Evolutionary conservation across 1,284 basidiomycete genomes (phyloP).

Genomic region (Cutaneotrichosporon sp.): DNA sequence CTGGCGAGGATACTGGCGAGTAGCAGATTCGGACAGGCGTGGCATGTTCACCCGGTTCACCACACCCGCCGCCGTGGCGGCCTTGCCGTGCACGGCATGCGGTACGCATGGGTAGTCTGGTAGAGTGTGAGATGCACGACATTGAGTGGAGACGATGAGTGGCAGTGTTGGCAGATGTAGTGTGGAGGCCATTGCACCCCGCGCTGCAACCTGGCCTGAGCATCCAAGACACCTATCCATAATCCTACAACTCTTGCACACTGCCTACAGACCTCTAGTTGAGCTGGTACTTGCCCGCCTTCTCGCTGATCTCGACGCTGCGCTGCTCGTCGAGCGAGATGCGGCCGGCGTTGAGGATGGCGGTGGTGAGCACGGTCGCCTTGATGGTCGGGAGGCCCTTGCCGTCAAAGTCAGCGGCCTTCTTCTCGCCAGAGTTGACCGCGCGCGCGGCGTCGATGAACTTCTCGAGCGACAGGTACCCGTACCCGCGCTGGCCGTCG

Average conservation of each 20-base stretch:
- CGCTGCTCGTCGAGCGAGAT: constrained; percentile 85
- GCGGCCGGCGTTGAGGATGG: constrained; percentile 86
- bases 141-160: too few relatives aligned
- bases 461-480: constrained; percentile 85
- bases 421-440: constrained; percentile 70
- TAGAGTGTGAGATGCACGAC: too few relatives aligned
- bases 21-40: too few relatives aligned
- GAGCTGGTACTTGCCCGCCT: constrained; percentile 66
- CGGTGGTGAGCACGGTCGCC: constrained; percentile 73
- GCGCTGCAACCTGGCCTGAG: too few relatives aligned
- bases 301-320: constrained; percentile 72
- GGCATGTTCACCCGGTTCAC: too few relatives aligned
- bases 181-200: too few relatives aligned
- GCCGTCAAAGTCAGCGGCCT: constrained; percentile 69
- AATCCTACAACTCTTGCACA: background rate
- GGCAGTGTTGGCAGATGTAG: too few relatives aligned
- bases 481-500: constrained; percentile 89
- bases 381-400: constrained; percentile 83
- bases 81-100: too few relatives aligned
- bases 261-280: constrained; percentile 3
- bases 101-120: too few relatives aligned
- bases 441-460: constrained; percentile 62
- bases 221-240: background rate
- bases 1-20: too few relatives aligned
- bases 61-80: too few relatives aligned